Evolutionary conservation across 371 early-diverging fungal genomes (phyloP).

Genomic region (Mortierella sp.): DNA sequence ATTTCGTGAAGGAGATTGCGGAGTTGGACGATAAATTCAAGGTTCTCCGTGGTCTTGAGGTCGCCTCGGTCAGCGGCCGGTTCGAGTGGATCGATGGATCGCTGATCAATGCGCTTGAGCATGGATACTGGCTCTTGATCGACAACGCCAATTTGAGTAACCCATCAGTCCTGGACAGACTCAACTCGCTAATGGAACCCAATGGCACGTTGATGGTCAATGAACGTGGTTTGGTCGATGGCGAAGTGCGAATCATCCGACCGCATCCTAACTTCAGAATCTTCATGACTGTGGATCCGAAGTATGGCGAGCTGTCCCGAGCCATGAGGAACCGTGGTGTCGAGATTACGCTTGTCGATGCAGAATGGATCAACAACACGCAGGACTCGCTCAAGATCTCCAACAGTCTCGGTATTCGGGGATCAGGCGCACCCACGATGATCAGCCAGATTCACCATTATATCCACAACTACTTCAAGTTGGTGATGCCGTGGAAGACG

Average conservation of each 20-base stretch:
- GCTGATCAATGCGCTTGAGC: slow-evolving; percentile 92
- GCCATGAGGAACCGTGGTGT: slow-evolving; percentile 98
- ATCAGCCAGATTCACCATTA: slow-evolving; percentile 50
- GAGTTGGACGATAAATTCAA: slow-evolving; percentile 46
- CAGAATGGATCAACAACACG: slow-evolving; percentile 54
- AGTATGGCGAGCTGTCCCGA: slow-evolving; percentile 92
- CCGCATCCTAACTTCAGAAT: slow-evolving; percentile 98
- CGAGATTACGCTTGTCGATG: slow-evolving; percentile 81
- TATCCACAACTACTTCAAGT: slow-evolving; percentile 47
- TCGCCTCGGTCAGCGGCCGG: slow-evolving; percentile 72
- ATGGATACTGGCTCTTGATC: slow-evolving; percentile 98
- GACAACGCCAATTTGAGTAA: slow-evolving; percentile 99
- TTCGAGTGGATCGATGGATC: slow-evolving; percentile 99
- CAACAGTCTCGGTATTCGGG: slow-evolving; percentile 67
- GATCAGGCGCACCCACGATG: slow-evolving; percentile 51
- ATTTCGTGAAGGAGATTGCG: slow-evolving; percentile 27
- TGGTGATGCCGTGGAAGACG: slow-evolving; percentile 56
- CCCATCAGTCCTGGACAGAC: slow-evolving; percentile 94
- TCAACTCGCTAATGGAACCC: slow-evolving; percentile 94
- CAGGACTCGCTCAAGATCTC: slow-evolving; percentile 61
- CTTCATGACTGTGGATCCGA: slow-evolving; percentile 98
- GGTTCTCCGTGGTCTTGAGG: slow-evolving; percentile 62
- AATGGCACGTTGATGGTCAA: slow-evolving; percentile 90
- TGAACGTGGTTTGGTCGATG: slow-evolving; percentile 91
- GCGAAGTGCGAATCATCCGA: slow-evolving; percentile 81